Conservation (phyloP, 345 rosid species). For the Passiflora organensis region DNA sequence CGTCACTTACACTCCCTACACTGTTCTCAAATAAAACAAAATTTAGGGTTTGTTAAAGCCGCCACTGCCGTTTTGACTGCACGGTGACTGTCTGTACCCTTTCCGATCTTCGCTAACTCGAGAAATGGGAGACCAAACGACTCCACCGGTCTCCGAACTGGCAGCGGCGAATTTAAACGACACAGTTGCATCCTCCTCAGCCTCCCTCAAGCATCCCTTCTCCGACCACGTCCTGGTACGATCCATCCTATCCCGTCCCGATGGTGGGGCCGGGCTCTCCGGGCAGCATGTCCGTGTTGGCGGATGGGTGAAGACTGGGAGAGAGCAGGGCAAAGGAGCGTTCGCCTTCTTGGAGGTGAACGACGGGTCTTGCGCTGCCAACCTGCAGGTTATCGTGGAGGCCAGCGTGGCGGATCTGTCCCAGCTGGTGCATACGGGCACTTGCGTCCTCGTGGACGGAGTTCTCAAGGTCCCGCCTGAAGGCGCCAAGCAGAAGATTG, state of each 20-base stretch:
- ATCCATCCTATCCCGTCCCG: conserved; percentile 59
- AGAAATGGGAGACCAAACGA: conserved; percentile 34
- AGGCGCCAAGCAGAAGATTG: conserved; percentile 74
- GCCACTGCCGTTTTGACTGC: too few species aligned
- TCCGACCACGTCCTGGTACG: conserved; percentile 62
- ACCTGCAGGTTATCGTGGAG: conserved; percentile 81
- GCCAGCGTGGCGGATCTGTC: conserved; percentile 55
- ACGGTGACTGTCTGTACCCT: too few species aligned
- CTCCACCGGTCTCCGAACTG: conserved; percentile 34
- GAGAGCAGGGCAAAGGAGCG: conserved; percentile 79
- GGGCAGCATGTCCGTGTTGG: conserved; percentile 70
- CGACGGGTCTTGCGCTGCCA: conserved; percentile 90
- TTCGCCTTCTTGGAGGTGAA: conserved; percentile 86
- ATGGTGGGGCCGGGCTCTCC: conserved; percentile 67
- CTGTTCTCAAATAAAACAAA: too few species aligned
- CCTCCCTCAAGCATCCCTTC: conserved; percentile 43
- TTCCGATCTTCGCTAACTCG: not conserved
- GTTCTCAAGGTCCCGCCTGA: conserved; percentile 64
- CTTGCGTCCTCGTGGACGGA: conserved; percentile 76
- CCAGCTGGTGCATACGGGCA: conserved; percentile 64
- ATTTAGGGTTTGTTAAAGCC: too few species aligned
- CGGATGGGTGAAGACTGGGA: conserved; percentile 93
- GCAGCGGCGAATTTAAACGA: conserved; percentile 30
- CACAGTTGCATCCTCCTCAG: conserved; percentile 6
- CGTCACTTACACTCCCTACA: too few species aligned